A percentile compares a stretch with the other conserved stretches of the same genome.
Conservation (phyloP, 441 rosid genomes). For the Populus hybrid region DNA sequence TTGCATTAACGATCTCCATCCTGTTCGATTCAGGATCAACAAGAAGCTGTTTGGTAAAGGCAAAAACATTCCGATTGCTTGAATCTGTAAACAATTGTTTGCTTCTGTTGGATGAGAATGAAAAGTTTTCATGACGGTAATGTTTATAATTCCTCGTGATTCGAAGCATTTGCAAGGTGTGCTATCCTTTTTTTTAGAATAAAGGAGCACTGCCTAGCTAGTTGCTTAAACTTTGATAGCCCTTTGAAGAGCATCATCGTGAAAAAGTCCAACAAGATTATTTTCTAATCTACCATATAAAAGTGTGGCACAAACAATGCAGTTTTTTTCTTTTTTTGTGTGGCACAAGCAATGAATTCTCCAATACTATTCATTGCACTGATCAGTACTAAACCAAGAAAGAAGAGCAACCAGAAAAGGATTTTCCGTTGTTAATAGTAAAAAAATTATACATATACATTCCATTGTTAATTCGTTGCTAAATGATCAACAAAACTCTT, state of each 20-base stretch:
- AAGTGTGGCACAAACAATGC: background rate
- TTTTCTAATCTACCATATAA: background rate
- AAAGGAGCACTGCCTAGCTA: background rate
- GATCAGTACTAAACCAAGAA: background rate
- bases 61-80: background rate
- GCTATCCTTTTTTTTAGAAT: background rate
- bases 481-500: no score
- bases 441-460: no score
- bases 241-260: background rate
- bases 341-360: background rate
- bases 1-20: slow-evolving; percentile 34
- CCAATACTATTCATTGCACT: background rate
- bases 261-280: background rate
- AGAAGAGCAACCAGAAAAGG: background rate
- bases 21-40: slow-evolving; percentile 38
- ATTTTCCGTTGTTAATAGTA: no score
- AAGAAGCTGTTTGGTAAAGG: slow-evolving; percentile 34
- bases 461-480: no score
- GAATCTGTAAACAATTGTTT: background rate
- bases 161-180: no score
- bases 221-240: background rate
- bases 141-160: no score
- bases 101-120: background rate
- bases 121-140: background rate
- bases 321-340: no score